Evolutionary conservation across 495 filamentous ascomycete species (phyloP), one percentile per base, ranked within the genome.

Genomic region (Ramalina peruviana): DNA sequence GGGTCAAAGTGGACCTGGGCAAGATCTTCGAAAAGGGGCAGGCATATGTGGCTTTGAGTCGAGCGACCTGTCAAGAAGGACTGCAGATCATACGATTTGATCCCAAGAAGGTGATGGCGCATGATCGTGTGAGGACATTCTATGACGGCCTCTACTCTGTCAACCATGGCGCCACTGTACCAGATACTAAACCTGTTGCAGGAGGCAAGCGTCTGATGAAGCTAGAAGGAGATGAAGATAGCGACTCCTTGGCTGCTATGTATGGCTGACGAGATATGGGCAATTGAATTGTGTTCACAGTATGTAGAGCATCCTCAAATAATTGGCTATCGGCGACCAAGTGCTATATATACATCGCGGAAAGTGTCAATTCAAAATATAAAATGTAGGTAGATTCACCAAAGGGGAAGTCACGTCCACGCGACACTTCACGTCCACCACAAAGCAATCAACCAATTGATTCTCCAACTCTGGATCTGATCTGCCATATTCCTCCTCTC

Each of bases 21-120:
- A 82, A 73, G 55, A 86, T 92, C 9, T 98, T 98, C 58, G 92
- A 97, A 63, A 96, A 94, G 63, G 92, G 92, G 0, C 92, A 76
- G 54, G 73, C 73, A 12, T 76, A 76, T 51, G 73, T 76, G 26
- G 73, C 73, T 9, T 58, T 76, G 3, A 76, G 73, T 68, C 82
- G 92, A 59, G 93, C 92, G 16, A 93, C 88, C 10, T 82, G 74
- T 49, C 86, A 95, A 64, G 76, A 80, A 19, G 92, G 92, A 6
- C 70, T 98, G 20, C 88, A 96, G 60, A 90, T 98, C 9, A 68
- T 86, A 26, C 72, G 86, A 36, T 98, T 98, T 58, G 85, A 94
- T 53, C 84, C 87, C 56, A 75, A 67, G 38, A 95, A 93, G 68
- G 89, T 98, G 19, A 88, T 95, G 81, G 92, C 92, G 13, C 93